Percentiles rank a stretch among this genome's conserved stretches.
Evolutionary conservation across 1,284 basidiomycete species (phyloP).

Genomic region (Termitomyces sp.): DNA sequence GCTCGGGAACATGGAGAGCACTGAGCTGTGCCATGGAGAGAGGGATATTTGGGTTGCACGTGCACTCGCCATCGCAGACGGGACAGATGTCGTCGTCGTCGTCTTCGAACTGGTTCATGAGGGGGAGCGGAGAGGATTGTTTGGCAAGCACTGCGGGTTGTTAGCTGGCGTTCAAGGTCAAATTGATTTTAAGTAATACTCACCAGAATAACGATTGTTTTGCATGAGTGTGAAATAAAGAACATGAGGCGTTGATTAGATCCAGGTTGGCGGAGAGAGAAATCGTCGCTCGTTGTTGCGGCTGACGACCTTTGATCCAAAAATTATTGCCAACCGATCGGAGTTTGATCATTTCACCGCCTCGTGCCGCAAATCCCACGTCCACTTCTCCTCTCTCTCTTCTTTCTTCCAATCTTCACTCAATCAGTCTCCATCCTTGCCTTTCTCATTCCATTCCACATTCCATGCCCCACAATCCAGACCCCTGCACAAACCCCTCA

Average conservation of each 20-base stretch:
- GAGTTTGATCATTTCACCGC: slow-evolving; percentile 3
- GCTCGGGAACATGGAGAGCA: slow-evolving; percentile 18
- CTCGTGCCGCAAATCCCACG: background rate
- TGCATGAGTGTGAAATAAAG: slow-evolving; percentile 40
- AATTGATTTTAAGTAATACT: too few relatives aligned
- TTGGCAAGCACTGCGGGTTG: slow-evolving; percentile 47
- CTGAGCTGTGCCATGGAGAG: slow-evolving; percentile 31
- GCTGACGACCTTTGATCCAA: slow-evolving; percentile 2
- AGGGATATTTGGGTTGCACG: slow-evolving; percentile 44
- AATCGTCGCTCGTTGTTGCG: slow-evolving; percentile 7
- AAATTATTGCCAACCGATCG: slow-evolving; percentile 12
- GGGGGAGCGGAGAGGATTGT: slow-evolving; percentile 50
- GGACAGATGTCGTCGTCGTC: slow-evolving; percentile 79
- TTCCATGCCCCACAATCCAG: too few relatives aligned
- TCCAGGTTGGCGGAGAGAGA: slow-evolving; percentile 37
- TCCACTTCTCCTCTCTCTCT: too few relatives aligned
- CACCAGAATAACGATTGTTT: slow-evolving; percentile 45
- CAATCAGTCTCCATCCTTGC: too few relatives aligned
- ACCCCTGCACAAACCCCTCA: too few relatives aligned
- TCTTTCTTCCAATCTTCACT: too few relatives aligned
- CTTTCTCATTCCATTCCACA: too few relatives aligned
- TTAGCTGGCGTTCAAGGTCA: too few relatives aligned
- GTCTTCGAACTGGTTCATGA: slow-evolving; percentile 35
- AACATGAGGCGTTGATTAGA: slow-evolving; percentile 44
- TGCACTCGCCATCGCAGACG: slow-evolving; percentile 82